phyloP scores from a whole-genome alignment of 2,329 filamentous ascomycete genomes.

The Calycina marina region DNA sequence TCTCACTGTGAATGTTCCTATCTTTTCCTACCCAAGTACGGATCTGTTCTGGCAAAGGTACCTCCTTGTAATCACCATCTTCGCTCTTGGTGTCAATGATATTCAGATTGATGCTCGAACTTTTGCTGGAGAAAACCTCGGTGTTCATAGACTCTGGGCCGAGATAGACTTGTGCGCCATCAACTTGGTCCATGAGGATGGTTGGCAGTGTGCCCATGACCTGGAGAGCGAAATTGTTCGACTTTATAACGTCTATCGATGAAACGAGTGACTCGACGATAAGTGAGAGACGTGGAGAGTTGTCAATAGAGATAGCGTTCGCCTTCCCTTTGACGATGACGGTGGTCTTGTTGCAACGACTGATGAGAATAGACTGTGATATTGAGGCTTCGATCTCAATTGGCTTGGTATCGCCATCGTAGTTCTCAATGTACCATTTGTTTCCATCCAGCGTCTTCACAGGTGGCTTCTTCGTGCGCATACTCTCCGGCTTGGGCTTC shows the following conservation, averaged over 20 bases:
- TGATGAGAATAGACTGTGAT: slow-evolving; percentile 82
- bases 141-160: slow-evolving; percentile 63
- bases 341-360: slow-evolving; percentile 79
- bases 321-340: slow-evolving; percentile 85
- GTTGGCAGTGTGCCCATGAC: slow-evolving; percentile 77
- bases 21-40: slow-evolving; percentile 59
- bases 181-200: slow-evolving; percentile 82
- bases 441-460: slow-evolving; percentile 71
- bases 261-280: slow-evolving; percentile 83
- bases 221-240: slow-evolving; percentile 85
- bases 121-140: slow-evolving; percentile 84
- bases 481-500: slow-evolving; percentile 74
- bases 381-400: slow-evolving; percentile 72
- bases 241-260: slow-evolving; percentile 90
- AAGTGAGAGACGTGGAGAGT: slow-evolving; percentile 69
- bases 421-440: slow-evolving; percentile 96
- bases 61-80: slow-evolving; percentile 73
- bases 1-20: slow-evolving; percentile 74
- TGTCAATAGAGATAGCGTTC: slow-evolving; percentile 93
- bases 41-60: slow-evolving; percentile 80
- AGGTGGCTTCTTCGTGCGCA: slow-evolving; percentile 70
- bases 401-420: slow-evolving; percentile 57
- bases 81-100: slow-evolving; percentile 51
- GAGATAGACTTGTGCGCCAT: slow-evolving; percentile 78
- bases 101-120: slow-evolving; percentile 73